Evolutionary conservation across 2,329 filamentous ascomycete species (phyloP).

Genomic region (Scedosporium aurantiacum): DNA sequence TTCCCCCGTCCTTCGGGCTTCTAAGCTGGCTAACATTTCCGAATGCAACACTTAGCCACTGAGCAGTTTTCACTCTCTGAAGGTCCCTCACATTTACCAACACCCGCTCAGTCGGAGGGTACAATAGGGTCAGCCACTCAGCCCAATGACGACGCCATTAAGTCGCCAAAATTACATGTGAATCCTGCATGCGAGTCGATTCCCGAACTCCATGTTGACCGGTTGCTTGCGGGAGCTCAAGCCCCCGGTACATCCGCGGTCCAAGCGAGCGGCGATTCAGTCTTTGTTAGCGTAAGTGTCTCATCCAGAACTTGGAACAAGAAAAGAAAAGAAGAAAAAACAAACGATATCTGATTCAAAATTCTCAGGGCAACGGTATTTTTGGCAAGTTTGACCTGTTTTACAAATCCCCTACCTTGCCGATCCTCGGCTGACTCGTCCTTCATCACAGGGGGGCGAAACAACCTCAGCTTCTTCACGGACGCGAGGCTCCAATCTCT

Average conservation of each 20-base stretch:
- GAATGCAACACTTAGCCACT: slow-evolving; percentile 6
- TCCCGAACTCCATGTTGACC: slow-evolving; percentile 18
- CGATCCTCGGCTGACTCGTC: neutral
- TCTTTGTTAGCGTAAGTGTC: slow-evolving; percentile 15
- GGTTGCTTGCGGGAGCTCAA: slow-evolving; percentile 13
- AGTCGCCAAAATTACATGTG: neutral
- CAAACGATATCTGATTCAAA: slow-evolving; percentile 1
- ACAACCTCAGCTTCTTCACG: slow-evolving; percentile 18
- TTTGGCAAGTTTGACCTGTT: slow-evolving; percentile 12
- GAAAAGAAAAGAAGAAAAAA: neutral
- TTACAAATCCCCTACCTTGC: neutral
- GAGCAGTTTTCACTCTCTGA: slow-evolving; percentile 9
- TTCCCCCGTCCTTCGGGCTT: neutral
- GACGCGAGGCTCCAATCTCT: slow-evolving; percentile 20
- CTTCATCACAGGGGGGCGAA: slow-evolving; percentile 13
- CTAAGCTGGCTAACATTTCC: neutral
- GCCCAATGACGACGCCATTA: neutral
- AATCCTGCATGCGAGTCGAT: slow-evolving; percentile 7
- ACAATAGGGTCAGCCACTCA: neutral
- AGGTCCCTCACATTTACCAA: neutral
- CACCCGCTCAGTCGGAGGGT: neutral
- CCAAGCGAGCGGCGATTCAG: slow-evolving; percentile 10
- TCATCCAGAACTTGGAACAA: neutral
- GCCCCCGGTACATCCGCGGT: slow-evolving; percentile 1
- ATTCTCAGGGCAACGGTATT: slow-evolving; percentile 17